Conservation (phyloP, 495 filamentous ascomycete species). For the Xylaria longipes region DNA sequence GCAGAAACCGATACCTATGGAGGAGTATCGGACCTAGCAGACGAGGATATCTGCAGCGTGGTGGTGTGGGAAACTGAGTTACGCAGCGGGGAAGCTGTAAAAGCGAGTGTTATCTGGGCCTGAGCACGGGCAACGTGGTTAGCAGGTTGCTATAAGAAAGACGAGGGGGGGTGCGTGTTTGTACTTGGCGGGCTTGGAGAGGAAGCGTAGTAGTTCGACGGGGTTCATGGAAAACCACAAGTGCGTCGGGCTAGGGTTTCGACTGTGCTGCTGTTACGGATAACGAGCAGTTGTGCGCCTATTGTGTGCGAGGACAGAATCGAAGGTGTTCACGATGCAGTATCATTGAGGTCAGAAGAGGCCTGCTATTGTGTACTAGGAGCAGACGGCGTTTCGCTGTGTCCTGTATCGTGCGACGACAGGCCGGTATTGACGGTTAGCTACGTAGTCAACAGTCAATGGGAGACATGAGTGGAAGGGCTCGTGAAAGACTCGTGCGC, state of each 20-base stretch:
- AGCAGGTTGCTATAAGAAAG: not conserved
- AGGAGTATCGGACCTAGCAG: constrained; percentile 89
- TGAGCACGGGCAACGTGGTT: constrained; percentile 42
- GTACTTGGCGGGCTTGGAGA: constrained; percentile 96
- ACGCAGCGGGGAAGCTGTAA: constrained; percentile 28
- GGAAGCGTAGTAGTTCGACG: constrained; percentile 89
- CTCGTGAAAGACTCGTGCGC: not conserved
- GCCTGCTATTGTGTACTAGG: not conserved
- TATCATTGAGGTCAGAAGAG: not conserved
- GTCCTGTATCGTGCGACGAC: constrained; percentile 16
- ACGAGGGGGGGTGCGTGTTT: not conserved
- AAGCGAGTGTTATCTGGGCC: constrained; percentile 86
- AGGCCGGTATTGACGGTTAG: not conserved
- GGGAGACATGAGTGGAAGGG: not conserved
- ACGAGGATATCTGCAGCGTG: constrained; percentile 76
- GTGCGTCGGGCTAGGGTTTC: constrained; percentile 13
- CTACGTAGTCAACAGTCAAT: not conserved
- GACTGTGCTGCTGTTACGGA: constrained; percentile 26
- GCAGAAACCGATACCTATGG: constrained; percentile 84
- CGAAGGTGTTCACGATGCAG: not conserved
- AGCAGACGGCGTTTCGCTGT: not conserved
- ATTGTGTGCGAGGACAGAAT: not conserved
- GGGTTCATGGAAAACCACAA: constrained; percentile 76
- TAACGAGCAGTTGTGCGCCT: constrained; percentile 22
- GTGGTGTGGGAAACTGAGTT: constrained; percentile 32